Evolutionary conservation across 2,329 filamentous ascomycete genomes (phyloP), one percentile per base, ranked within the genome.

Genomic region (Alternaria brassicae): DNA sequence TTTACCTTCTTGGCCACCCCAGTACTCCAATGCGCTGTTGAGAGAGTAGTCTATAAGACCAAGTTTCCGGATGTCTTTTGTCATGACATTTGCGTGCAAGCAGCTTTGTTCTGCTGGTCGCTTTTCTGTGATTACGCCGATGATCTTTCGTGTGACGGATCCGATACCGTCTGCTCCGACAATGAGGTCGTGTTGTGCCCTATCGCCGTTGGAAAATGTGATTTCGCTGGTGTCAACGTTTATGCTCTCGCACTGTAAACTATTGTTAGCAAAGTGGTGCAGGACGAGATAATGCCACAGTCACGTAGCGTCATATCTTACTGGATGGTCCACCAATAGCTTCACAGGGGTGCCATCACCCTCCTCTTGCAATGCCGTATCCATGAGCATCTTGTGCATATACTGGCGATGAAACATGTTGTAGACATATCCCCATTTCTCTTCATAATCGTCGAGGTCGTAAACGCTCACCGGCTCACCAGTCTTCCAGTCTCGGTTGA

Each of bases 351-450:
- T 73, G 0, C 88, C 88, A 39, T 81, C 78, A 0, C 87, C 87
- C 42, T 80, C 73, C 37, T 80, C 74, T 36, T 82, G 81, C 60
- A 86, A 56, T 0, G 88, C 88, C 49, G 81, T 79, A 19, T 89
- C 86, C 78, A 84, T 88, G 23, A 90, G 74, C 87, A 90, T 89
- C 6, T 79, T 71, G 66, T 90, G 88, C 88, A 90, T 90, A 61
- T 89, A 83, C 68, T 89, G 85, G 0, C 88, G 81, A 69, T 90
- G 88, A 65, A 90, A 90, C 86, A 89, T 89, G 74, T 89, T 87
- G 72, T 89, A 71, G 9, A 64, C 83, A 73, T 86, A 84, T 12
- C 87, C 88, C 87, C 88, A 91, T 53, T 80, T 80, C 77, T 86
- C 71, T 74, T 90, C 84, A 57, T 91, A 91, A 69, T 90, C 88